These are phyloP conservation scores for Phytopythium chamaehyphon DNA, from an alignment of 352 stramenopile genomes.

Conservation along the genomic window DNA sequence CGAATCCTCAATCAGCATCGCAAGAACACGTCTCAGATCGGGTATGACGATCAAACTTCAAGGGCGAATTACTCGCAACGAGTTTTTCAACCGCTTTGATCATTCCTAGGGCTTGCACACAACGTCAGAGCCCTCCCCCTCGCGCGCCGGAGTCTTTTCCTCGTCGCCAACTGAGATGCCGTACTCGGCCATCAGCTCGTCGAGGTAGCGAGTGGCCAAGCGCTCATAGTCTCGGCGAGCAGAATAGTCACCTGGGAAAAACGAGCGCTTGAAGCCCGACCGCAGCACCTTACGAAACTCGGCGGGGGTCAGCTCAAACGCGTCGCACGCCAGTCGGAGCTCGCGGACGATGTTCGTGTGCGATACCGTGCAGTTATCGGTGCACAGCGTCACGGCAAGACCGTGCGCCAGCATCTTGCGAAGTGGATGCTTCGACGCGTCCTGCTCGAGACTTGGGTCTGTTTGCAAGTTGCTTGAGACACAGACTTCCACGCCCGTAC, in stretches of 20 bases:
- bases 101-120: no score
- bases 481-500: conserved; percentile 85
- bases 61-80: no score
- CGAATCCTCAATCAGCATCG: no score
- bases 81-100: no score
- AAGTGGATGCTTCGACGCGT: conserved; percentile 69
- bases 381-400: conserved; percentile 79
- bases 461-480: conserved; percentile 88
- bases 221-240: conserved; percentile 65
- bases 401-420: conserved; percentile 82
- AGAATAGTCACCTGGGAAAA: conserved; percentile 77
- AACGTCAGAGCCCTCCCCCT: neutral
- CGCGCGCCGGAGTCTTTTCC: neutral
- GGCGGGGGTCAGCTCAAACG: conserved; percentile 63
- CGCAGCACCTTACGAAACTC: conserved; percentile 76
- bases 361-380: conserved; percentile 86
- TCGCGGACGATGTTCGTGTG: conserved; percentile 84
- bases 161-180: neutral
- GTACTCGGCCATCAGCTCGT: conserved; percentile 5
- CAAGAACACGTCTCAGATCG: no score
- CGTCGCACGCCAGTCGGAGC: conserved; percentile 76
- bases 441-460: conserved; percentile 63
- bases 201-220: neutral
- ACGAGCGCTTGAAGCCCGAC: conserved; percentile 84
- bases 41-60: no score